These are phyloP conservation scores for Phytophthora constricta DNA, from an alignment of 352 stramenopile species.

Conservation along the genomic window DNA sequence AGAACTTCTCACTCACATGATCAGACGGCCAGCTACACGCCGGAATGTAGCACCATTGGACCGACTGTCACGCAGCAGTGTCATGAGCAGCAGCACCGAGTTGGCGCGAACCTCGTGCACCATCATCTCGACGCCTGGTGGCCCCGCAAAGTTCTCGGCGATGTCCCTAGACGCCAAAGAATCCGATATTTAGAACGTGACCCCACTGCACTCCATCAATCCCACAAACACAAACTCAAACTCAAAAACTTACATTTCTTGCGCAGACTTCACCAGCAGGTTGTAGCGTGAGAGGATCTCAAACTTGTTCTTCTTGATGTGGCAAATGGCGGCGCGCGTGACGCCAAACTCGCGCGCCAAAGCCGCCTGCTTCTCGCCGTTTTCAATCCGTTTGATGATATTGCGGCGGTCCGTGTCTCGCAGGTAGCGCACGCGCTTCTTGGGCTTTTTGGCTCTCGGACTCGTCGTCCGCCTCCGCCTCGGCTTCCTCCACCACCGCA, in stretches of 20 bases:
- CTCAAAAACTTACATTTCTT: conserved; percentile 51
- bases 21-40: conserved; percentile 47
- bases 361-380: conserved; percentile 67
- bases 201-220: not conserved
- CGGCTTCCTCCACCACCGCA: conserved; percentile 1
- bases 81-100: conserved; percentile 54
- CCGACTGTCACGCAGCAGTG: conserved; percentile 48
- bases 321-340: conserved; percentile 70
- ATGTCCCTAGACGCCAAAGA: conserved; percentile 32
- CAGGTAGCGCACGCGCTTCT: conserved; percentile 65
- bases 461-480: conserved; percentile 3
- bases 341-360: conserved; percentile 75
- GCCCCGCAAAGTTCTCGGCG: conserved; percentile 39
- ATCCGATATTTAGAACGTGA: not conserved
- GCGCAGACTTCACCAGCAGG: conserved; percentile 55
- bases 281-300: conserved; percentile 78
- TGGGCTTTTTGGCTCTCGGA: conserved; percentile 12
- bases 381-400: conserved; percentile 75
- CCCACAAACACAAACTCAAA: too few species aligned
- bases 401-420: conserved; percentile 61
- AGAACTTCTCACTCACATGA: conserved; percentile 41
- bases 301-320: conserved; percentile 82
- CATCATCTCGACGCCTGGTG: conserved; percentile 37
- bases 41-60: conserved; percentile 42
- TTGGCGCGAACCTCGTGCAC: conserved; percentile 54